Conservation (phyloP, 352 stramenopile genomes). For the Globisporangium cederbergense region DNA sequence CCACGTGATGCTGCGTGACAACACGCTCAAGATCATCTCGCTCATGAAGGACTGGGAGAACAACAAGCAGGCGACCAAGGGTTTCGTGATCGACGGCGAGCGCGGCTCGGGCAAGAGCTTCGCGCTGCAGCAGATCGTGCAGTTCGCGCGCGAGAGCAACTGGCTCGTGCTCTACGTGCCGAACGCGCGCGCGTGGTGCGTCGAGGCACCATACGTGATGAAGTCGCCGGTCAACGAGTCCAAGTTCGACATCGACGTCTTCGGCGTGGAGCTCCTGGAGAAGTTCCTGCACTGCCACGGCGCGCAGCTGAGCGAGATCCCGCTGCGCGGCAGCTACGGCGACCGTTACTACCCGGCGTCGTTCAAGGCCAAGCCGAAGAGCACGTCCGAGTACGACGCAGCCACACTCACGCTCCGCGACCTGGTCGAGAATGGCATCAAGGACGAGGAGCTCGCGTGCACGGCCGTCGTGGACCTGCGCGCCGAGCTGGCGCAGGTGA, state of each 20-base stretch:
- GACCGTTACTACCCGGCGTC: constrained; percentile 79
- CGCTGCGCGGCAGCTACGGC: constrained; percentile 64
- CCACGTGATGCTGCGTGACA: constrained; percentile 84
- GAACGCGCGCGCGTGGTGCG: constrained; percentile 69
- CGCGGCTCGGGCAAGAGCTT: constrained; percentile 82
- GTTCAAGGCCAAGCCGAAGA: constrained; percentile 76
- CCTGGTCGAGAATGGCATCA: constrained; percentile 73
- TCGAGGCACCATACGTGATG: constrained; percentile 83
- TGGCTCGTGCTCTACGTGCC: constrained; percentile 87
- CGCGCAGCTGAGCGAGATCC: constrained; percentile 60
- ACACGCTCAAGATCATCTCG: constrained; percentile 68
- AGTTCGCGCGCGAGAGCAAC: constrained; percentile 80
- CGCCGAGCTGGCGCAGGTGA: constrained; percentile 69
- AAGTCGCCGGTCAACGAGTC: constrained; percentile 68
- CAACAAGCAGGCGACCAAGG: constrained; percentile 42
- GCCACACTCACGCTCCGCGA: constrained; percentile 67
- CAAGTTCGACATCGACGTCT: constrained; percentile 87
- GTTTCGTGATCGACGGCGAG: constrained; percentile 78
- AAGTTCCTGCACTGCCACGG: constrained; percentile 77
- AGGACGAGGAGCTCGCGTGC: constrained; percentile 80
- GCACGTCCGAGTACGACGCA: constrained; percentile 44
- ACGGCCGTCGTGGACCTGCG: constrained; percentile 78
- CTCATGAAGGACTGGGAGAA: constrained; percentile 74
- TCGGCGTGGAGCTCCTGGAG: constrained; percentile 72
- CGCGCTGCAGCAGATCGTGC: constrained; percentile 84